Conservation (phyloP, 805 yeast genomes). For the Yarrowia keelungensis region DNA sequence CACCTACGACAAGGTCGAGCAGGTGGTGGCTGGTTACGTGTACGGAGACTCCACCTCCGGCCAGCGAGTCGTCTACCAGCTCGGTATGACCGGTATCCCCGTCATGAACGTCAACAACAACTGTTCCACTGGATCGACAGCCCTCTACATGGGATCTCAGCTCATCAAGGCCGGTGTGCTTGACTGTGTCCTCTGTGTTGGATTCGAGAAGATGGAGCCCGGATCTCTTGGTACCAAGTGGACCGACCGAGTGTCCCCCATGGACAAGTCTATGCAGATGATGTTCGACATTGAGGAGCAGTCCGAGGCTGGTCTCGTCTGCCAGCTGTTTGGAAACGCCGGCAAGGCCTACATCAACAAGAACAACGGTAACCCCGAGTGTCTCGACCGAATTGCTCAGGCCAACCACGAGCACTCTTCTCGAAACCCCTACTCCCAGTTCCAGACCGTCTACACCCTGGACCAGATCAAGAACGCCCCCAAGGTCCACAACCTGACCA, state of each 20-base stretch:
- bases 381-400: slow-evolving; percentile 44
- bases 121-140: slow-evolving; percentile 46
- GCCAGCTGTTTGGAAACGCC: slow-evolving; percentile 46
- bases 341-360: slow-evolving; percentile 43
- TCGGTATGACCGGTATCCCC: slow-evolving; percentile 47
- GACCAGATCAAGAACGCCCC: slow-evolving; percentile 45
- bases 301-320: slow-evolving; percentile 42
- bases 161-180: slow-evolving; percentile 43
- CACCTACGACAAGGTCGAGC: slow-evolving; percentile 44
- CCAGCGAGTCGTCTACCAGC: slow-evolving; percentile 45
- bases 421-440: slow-evolving; percentile 46
- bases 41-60: slow-evolving; percentile 46
- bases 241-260: slow-evolving; percentile 44
- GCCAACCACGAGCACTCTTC: slow-evolving; percentile 45
- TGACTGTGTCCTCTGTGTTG: slow-evolving; percentile 45
- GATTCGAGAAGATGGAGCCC: slow-evolving; percentile 46
- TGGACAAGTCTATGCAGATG: slow-evolving; percentile 42
- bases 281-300: slow-evolving; percentile 42
- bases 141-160: slow-evolving; percentile 42
- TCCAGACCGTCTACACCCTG: slow-evolving; percentile 44
- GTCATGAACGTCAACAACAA: slow-evolving; percentile 45
- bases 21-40: slow-evolving; percentile 43
- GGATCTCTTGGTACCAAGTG: slow-evolving; percentile 44
- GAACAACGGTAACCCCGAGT: slow-evolving; percentile 42
- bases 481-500: slow-evolving; percentile 43